Base-by-base conservation (phyloP, 116 monocot genomes). In the Dioscorea cayenensis region DNA sequence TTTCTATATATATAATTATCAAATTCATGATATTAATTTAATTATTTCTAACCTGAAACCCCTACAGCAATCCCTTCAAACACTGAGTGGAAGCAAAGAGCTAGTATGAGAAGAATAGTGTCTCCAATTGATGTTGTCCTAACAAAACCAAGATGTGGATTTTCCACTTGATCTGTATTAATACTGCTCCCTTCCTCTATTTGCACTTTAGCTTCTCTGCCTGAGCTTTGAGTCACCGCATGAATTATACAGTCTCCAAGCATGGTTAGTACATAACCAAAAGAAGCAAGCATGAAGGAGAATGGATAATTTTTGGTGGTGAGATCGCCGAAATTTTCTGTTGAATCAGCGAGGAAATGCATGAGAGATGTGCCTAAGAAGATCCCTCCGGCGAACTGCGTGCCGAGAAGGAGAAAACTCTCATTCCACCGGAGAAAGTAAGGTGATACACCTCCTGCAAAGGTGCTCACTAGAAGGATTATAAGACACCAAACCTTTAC, bases 351-450 rank as follows among this genome's bases (percentile, higher is more conserved):
- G 9, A 91, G 68, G 80, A 91, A 91, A 76, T 91, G 91, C 85
- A 91, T 84, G 29, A 91, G 71, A 1, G 91, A 32, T 0, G 91
- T 91, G 14, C 87, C 85, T 36, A 91, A 13, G 77, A 91, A 91
- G 20, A 91, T 79, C 7, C 91, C 91, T 0, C 83, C 91, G 10
- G 91, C 88, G 72, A 91, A 91, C 66, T 91, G 91, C 18, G 85
- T 91, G 1, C 91, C 91, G 35, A 91, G 68, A 14, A 87, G 70
- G 58, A 91, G 76, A 83, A 91, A 88, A 48, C 81, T 77, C 73
- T 91, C 91, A 76, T 85, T 91, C 91, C 91, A 91, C 27, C 78
- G 73, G 65, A 67, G 73, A 75, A 91, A 91, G 85, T 91, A 91
- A 11, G 91, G 91, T 2, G 87, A 91, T 5, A 91, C 73, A 16